Conservation (phyloP, 176 grass and related monocot species). For the Otatea glauca region DNA sequence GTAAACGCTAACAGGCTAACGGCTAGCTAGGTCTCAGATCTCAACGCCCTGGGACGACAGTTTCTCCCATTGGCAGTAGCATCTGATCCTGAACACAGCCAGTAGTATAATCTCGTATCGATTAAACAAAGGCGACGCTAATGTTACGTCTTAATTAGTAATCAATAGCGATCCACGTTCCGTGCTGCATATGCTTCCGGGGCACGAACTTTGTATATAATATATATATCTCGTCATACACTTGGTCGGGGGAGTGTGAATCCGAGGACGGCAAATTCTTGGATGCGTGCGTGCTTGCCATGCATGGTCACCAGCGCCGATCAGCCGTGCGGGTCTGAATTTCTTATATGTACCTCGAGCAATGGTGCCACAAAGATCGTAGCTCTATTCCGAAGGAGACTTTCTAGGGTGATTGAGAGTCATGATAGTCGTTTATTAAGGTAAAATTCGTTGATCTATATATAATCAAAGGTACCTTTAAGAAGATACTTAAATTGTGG, state of each 20-base stretch:
- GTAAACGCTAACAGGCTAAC: neutral
- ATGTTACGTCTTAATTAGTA: slow-evolving; percentile 46
- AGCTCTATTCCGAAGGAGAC: no score
- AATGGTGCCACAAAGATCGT: neutral
- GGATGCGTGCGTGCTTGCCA: neutral
- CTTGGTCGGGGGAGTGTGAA: slow-evolving; percentile 41
- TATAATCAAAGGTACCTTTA: no score
- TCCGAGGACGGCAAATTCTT: slow-evolving; percentile 38
- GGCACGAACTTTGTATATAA: neutral
- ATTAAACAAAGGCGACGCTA: slow-evolving; percentile 52
- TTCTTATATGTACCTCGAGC: neutral
- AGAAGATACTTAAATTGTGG: no score
- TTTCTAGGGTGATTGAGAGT: no score
- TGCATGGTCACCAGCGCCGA: neutral
- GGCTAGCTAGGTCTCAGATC: neutral
- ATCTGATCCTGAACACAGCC: slow-evolving; percentile 13
- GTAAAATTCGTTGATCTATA: no score
- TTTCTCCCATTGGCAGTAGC: neutral
- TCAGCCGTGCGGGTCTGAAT: neutral
- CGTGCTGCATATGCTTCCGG: slow-evolving; percentile 50
- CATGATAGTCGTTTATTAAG: no score
- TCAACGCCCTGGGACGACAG: neutral
- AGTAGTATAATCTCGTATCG: slow-evolving; percentile 14
- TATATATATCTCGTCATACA: slow-evolving; percentile 23
- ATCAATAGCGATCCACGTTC: slow-evolving; percentile 60